These are phyloP conservation scores for Pochonia chlamydosporia DNA, from an alignment of 2,329 filamentous ascomycete genomes.

Conservation along the genomic window DNA sequence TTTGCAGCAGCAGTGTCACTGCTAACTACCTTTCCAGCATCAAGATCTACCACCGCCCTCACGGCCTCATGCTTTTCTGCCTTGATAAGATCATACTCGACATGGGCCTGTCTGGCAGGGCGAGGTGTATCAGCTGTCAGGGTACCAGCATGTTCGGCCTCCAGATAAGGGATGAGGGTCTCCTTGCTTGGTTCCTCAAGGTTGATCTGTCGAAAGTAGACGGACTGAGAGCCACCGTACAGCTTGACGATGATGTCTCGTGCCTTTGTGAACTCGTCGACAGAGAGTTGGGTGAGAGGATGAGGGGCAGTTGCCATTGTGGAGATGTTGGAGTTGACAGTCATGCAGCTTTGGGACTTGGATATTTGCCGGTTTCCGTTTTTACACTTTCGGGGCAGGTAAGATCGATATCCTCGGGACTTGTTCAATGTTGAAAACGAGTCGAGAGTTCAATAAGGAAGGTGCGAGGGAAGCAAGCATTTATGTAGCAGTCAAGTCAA, in stretches of 20 bases:
- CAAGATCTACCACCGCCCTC: conserved; percentile 33
- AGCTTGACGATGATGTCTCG: conserved; percentile 37
- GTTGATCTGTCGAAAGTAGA: conserved; percentile 53
- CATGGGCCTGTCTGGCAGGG: conserved; percentile 39
- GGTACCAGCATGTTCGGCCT: conserved; percentile 52
- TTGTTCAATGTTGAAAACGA: too few species aligned
- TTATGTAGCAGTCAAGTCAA: too few species aligned
- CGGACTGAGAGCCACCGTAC: conserved; percentile 14
- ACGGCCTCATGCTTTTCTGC: conserved; percentile 25
- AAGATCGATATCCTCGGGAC: too few species aligned
- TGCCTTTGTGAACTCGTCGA: conserved; percentile 43
- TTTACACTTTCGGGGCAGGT: too few species aligned
- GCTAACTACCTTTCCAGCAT: conserved; percentile 21
- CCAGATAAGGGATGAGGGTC: conserved; percentile 52
- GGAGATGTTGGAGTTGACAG: not conserved
- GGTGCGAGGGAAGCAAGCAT: too few species aligned
- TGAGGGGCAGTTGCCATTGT: conserved; percentile 17
- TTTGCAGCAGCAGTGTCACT: conserved; percentile 17
- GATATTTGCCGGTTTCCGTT: too few species aligned
- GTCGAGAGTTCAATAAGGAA: too few species aligned
- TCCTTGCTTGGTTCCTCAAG: conserved; percentile 57
- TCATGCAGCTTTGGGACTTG: too few species aligned
- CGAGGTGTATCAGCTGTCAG: conserved; percentile 35
- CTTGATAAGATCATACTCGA: conserved; percentile 37
- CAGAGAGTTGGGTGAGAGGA: conserved; percentile 44